Evolutionary conservation across 805 yeast genomes (phyloP).

Genomic region (Sugiyamaella floridensis): DNA sequence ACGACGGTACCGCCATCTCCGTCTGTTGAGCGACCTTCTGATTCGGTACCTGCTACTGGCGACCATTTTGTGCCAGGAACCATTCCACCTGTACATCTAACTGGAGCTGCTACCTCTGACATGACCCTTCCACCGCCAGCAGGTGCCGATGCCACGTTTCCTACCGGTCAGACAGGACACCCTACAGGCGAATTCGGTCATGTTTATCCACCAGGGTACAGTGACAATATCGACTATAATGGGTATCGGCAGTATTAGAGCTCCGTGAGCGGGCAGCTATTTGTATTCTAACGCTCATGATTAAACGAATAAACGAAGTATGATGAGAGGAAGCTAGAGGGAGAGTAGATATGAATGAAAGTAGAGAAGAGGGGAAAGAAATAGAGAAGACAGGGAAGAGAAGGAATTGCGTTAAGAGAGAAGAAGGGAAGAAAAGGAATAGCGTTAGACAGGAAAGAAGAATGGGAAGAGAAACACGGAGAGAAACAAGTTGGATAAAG

Average conservation of each 20-base stretch:
- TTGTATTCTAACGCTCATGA: neutral
- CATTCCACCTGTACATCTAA: neutral
- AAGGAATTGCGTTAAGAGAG: too few relatives aligned
- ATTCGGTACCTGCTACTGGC: neutral
- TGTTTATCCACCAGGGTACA: slow-evolving; percentile 15
- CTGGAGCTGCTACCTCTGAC: neutral
- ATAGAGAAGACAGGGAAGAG: neutral
- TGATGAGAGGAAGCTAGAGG: neutral
- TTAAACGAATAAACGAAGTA: neutral
- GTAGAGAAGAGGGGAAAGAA: neutral
- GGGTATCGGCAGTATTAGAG: slow-evolving; percentile 18
- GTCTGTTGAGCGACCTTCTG: neutral
- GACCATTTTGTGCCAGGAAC: neutral
- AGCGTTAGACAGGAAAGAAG: too few relatives aligned
- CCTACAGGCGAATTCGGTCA: slow-evolving; percentile 2
- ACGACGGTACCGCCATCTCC: neutral
- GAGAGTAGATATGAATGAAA: neutral
- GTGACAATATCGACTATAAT: slow-evolving; percentile 16
- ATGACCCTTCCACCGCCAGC: neutral
- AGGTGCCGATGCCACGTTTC: neutral
- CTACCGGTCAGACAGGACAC: neutral
- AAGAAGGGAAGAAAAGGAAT: too few relatives aligned
- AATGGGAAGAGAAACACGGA: too few relatives aligned
- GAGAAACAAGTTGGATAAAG: too few relatives aligned
- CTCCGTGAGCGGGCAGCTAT: too few relatives aligned